Conservation (phyloP, 495 filamentous ascomycete genomes). For the Pyronema domesticum region DNA sequence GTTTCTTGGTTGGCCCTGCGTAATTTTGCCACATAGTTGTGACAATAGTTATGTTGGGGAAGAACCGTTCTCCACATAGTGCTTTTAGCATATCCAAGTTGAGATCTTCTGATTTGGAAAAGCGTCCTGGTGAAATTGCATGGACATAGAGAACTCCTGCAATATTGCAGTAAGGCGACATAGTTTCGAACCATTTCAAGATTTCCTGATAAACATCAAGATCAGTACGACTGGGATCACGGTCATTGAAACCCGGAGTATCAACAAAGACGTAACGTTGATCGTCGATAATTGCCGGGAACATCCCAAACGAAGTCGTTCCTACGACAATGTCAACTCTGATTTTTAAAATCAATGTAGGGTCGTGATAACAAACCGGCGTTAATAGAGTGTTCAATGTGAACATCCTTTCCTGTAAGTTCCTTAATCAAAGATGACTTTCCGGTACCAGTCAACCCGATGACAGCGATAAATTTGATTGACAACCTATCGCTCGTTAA, state of each 20-base stretch:
- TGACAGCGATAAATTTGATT: conserved; percentile 21
- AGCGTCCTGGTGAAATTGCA: conserved; percentile 16
- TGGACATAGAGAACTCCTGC: conserved; percentile 24
- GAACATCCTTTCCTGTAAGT: conserved; percentile 7
- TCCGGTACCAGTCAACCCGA: conserved; percentile 28
- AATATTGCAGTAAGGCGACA: conserved; percentile 17
- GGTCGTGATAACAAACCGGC: conserved; percentile 5
- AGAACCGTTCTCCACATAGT: conserved; percentile 11
- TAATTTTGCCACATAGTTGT: conserved; percentile 15
- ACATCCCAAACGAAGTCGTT: conserved; percentile 3
- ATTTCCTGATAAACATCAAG: conserved; percentile 28
- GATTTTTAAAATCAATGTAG: conserved; percentile 3
- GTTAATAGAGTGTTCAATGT: conserved; percentile 7
- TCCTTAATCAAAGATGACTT: conserved; percentile 27
- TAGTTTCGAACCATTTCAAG: conserved; percentile 22
- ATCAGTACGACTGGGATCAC: conserved; percentile 23
- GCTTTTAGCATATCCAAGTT: conserved; percentile 22
- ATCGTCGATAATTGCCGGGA: conserved; percentile 10
- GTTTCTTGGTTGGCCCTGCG: background rate
- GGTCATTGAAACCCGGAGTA: conserved; percentile 37
- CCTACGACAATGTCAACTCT: background rate
- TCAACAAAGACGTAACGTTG: conserved; percentile 29
- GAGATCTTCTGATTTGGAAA: conserved; percentile 12
- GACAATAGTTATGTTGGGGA: conserved; percentile 13
- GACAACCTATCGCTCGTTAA: background rate